Base-by-base conservation (phyloP, 2,329 filamentous ascomycete genomes). In the Neofusicoccum ribis region DNA sequence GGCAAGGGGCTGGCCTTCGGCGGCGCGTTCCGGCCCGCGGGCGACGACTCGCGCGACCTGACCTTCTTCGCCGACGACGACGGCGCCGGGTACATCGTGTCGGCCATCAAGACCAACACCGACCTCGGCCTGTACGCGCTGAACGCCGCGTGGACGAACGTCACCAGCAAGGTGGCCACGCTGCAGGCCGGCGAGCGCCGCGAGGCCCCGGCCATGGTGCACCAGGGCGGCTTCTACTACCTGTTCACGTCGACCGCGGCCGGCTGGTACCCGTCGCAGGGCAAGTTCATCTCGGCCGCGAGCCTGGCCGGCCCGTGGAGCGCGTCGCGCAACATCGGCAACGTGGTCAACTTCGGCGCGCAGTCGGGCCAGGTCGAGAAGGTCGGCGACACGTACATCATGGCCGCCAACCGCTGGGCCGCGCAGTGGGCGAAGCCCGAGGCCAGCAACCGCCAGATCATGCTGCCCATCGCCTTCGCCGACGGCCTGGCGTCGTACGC, bases 51-150 rank as follows among this genome's bases (percentile, higher is more conserved):
- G 1, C 63, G 69, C 27, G 69, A 70, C 44, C 58, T 70, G 65
- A 60, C 66, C 20, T 70, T 70, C 65, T 70, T 70, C 66, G 60
- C 43, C 31, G 68, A 70, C 50, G 63, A 65, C 5, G 54, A 58
- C 15, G 39, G 66, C 27, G 47, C 64, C 3, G 69, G 60, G 3
- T 70, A 66, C 43, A 36, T 70, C 7, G 17, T 70, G 31, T 67
- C 68, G 0, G 64, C 68, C 39, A 70, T 68, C 9, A 56, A 70
- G 41, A 66, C 66, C 3, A 70, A 70, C 47, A 67, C 69, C 4
- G 65, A 70, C 52, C 67, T 68, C 59, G 69, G 69, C 34, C 68
- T 70, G 17, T 70, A 70, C 59, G 62, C 66, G n/a, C 51, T 70
- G n/a, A 68, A 47, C 14, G 37, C 64, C 31, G 62, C 68, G 14